A percentile compares a stretch with the other conserved stretches of the same genome.
Conservation (phyloP, 345 rosid species). For the Sapria himalayana region DNA sequence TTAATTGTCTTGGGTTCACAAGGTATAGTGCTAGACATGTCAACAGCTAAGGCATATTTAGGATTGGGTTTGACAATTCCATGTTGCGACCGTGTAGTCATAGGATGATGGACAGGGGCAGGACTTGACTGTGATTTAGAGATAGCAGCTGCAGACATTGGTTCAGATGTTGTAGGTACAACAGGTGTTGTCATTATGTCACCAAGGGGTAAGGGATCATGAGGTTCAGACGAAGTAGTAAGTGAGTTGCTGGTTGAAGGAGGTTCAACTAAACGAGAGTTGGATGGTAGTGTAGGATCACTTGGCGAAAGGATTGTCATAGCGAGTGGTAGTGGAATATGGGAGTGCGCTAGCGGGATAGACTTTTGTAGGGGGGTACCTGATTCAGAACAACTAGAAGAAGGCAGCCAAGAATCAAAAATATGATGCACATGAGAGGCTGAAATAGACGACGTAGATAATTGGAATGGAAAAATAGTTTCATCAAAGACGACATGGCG, state of each 20-base stretch:
- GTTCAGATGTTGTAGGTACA: background rate
- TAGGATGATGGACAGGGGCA: background rate
- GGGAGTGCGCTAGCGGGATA: background rate
- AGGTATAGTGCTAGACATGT: too few relatives aligned
- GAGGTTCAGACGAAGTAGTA: too few relatives aligned
- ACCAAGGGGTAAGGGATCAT: too few relatives aligned
- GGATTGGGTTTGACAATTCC: background rate
- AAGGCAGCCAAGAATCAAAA: background rate
- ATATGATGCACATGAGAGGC: too few relatives aligned
- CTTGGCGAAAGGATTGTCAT: background rate
- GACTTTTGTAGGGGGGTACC: too few relatives aligned
- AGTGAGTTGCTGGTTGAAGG: too few relatives aligned
- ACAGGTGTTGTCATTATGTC: background rate
- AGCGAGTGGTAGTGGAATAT: background rate
- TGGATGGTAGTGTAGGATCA: too few relatives aligned
- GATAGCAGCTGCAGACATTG: slow-evolving; percentile 1
- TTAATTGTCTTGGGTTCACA: too few relatives aligned
- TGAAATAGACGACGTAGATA: too few relatives aligned
- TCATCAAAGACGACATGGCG: background rate
- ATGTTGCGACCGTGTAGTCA: background rate
- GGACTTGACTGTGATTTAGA: background rate
- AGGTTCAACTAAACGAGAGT: too few relatives aligned
- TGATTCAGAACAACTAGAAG: background rate
- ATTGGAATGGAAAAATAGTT: background rate
- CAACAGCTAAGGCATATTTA: too few relatives aligned